Conservation (phyloP, 345 rosid species). For the Citrus medica region DNA sequence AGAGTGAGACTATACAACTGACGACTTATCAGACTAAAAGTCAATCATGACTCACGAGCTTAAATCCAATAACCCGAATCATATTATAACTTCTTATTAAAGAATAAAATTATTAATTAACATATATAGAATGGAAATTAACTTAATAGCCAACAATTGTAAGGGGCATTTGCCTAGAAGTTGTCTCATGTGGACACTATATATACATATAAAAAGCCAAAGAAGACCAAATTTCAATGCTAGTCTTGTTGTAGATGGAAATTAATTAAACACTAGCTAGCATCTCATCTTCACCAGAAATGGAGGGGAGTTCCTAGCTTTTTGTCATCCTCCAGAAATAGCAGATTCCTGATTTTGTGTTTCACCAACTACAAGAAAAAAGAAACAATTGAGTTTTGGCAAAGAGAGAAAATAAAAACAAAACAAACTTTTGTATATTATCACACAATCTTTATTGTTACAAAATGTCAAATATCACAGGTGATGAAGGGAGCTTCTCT, state of each 20-base stretch:
- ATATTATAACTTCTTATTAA: not conserved
- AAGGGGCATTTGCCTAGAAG: slow-evolving; percentile 11
- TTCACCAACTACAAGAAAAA: slow-evolving; percentile 14
- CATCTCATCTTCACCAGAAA: slow-evolving; percentile 20
- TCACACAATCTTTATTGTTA: not conserved
- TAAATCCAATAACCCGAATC: not conserved
- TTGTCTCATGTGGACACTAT: slow-evolving; percentile 10
- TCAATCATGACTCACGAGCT: not conserved
- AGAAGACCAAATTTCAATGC: slow-evolving; percentile 40
- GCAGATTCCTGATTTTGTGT: slow-evolving; percentile 34
- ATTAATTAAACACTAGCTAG: not conserved
- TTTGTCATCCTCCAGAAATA: slow-evolving; percentile 36
- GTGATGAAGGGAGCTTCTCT: slow-evolving; percentile 70
- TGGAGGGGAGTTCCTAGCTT: slow-evolving; percentile 32
- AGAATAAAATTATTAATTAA: not conserved
- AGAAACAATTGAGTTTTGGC: not conserved
- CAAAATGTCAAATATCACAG: slow-evolving; percentile 57
- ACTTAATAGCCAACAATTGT: not conserved
- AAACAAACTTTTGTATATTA: not conserved
- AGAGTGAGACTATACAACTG: no score
- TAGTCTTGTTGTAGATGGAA: not conserved
- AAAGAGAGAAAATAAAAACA: not conserved
- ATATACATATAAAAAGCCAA: slow-evolving; percentile 45
- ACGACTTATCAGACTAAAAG: not conserved
- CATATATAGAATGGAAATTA: slow-evolving; percentile 2